Evolutionary conservation across 169 alveolate genomes (phyloP).

Genomic region (Plasmodium vivax): DNA sequence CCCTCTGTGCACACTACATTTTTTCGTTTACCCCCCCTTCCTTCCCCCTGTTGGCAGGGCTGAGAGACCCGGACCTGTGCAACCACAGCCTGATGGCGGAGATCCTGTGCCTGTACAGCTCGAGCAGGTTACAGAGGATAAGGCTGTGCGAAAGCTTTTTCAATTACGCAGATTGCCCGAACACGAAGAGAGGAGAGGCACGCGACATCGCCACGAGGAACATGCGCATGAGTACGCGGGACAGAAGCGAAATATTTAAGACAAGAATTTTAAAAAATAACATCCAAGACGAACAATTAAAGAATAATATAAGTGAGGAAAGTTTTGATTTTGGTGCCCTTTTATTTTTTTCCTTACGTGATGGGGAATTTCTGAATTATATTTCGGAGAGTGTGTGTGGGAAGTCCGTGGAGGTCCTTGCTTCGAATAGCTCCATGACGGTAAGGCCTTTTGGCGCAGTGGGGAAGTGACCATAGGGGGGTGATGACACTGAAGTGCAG

Average conservation of each 20-base stretch:
- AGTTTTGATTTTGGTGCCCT: conserved; percentile 54
- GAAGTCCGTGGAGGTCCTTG: conserved; percentile 57
- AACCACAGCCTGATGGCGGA: conserved; percentile 67
- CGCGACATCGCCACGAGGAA: not conserved
- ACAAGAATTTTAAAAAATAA: conserved; percentile 29
- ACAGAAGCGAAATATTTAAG: not conserved
- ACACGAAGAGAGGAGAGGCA: not conserved
- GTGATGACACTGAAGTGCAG: not conserved
- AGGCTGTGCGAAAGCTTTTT: conserved; percentile 24
- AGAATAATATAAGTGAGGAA: conserved; percentile 13
- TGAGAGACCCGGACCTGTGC: conserved; percentile 58
- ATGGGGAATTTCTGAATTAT: conserved; percentile 68
- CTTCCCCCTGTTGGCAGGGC: conserved; percentile 3
- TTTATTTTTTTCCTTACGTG: conserved; percentile 68
- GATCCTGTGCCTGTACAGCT: conserved; percentile 56
- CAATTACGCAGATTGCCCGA: conserved; percentile 4
- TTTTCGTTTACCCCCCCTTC: not conserved
- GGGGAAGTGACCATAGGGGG: not conserved
- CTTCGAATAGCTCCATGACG: conserved; percentile 66
- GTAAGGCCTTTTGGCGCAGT: not conserved
- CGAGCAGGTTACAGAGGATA: conserved; percentile 53
- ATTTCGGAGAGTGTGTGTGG: conserved; percentile 71
- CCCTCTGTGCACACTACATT: not conserved
- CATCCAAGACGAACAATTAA: conserved; percentile 29
- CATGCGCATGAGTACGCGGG: not conserved